A percentile compares a stretch with the other conserved stretches of the same genome.
Evolutionary conservation across 2,329 filamentous ascomycete species (phyloP).

Genomic region (Curvularia spicifera): DNA sequence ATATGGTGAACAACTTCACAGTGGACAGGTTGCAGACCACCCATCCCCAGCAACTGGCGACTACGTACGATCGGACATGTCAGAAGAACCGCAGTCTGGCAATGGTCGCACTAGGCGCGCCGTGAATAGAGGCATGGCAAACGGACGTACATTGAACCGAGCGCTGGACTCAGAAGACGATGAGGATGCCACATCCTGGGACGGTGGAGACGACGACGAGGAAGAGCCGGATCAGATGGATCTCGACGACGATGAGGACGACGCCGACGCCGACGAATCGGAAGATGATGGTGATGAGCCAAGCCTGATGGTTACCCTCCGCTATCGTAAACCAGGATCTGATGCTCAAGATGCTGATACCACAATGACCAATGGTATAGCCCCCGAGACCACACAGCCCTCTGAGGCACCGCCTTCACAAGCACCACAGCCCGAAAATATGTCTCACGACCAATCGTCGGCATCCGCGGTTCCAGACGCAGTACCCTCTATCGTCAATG

Average conservation of each 20-base stretch:
- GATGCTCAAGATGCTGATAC: conserved; percentile 11
- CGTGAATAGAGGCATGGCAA: conserved; percentile 26
- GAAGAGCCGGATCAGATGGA: conserved; percentile 73
- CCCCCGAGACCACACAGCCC: background rate
- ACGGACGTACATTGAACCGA: conserved; percentile 35
- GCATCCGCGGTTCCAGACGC: background rate
- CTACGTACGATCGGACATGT: conserved; percentile 53
- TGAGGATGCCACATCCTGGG: conserved; percentile 67
- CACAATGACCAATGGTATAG: conserved; percentile 3
- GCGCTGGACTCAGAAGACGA: conserved; percentile 68
- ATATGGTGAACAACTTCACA: conserved; percentile 68
- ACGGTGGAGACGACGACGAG: conserved; percentile 77
- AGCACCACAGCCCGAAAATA: conserved; percentile 11
- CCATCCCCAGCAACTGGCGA: conserved; percentile 53
- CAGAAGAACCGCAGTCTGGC: conserved; percentile 52
- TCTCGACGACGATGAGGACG: conserved; percentile 64
- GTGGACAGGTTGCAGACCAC: conserved; percentile 56
- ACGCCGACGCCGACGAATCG: conserved; percentile 36
- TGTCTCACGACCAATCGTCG: conserved; percentile 4
- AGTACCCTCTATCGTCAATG: conserved; percentile 8
- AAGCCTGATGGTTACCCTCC: conserved; percentile 77
- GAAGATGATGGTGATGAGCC: conserved; percentile 38
- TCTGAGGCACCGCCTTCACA: conserved; percentile 1
- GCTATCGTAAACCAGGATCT: conserved; percentile 33
- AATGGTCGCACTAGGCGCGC: conserved; percentile 54